Evolutionary conservation across 192 early-diverging fungal species (phyloP).

Genomic region (Backusella luteola): DNA sequence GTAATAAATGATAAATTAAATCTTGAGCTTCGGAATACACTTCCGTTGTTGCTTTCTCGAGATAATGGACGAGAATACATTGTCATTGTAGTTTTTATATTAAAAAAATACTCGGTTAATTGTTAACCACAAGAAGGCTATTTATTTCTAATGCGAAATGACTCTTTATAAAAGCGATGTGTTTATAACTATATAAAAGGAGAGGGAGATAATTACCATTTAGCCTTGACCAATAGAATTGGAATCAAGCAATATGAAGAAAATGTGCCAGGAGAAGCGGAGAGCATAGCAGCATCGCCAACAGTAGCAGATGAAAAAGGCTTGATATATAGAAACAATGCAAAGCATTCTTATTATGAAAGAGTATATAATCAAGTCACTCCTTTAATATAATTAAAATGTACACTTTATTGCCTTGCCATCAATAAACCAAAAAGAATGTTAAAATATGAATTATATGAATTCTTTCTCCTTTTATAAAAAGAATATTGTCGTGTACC

Average conservation of each 20-base stretch:
- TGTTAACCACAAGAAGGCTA: background rate
- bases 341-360: background rate
- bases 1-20: background rate
- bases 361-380: background rate
- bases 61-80: background rate
- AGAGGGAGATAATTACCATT: background rate
- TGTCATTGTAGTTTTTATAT: too few relatives aligned
- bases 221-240: background rate
- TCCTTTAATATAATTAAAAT: background rate
- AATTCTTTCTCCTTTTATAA: background rate
- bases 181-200: background rate
- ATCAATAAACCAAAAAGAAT: background rate
- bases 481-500: background rate
- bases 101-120: background rate
- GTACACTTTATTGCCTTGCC: background rate
- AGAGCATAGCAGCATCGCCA: background rate
- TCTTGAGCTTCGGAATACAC: background rate
- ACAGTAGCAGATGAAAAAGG: background rate
- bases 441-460: background rate
- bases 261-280: background rate
- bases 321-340: too few relatives aligned
- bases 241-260: background rate
- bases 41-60: background rate
- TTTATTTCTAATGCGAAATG: too few relatives aligned
- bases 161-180: too few relatives aligned